Evolutionary conservation across 1,284 basidiomycete species (phyloP).

Genomic region (Leccinum olivaceoglutinosum): DNA sequence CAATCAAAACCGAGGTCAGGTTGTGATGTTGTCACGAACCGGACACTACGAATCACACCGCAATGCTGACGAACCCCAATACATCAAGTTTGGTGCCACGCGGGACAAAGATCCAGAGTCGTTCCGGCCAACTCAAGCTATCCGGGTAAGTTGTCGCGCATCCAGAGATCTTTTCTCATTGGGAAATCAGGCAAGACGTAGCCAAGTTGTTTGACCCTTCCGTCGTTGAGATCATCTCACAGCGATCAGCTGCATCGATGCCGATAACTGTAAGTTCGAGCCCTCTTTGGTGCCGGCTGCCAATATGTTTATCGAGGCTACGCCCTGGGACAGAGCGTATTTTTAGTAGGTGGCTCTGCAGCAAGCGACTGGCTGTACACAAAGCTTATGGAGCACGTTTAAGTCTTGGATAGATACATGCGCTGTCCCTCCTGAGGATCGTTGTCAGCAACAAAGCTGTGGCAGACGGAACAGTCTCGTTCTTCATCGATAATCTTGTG

Average conservation of each 20-base stretch:
- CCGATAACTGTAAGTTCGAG: constrained; percentile 27
- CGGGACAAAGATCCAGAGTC: constrained; percentile 38
- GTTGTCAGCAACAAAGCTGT: constrained; percentile 47
- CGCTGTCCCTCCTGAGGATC: neutral
- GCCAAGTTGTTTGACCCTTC: constrained; percentile 44
- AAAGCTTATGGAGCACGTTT: constrained; percentile 28
- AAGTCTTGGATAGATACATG: constrained; percentile 36
- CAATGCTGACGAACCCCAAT: constrained; percentile 32
- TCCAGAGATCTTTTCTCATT: neutral
- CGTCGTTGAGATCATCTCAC: constrained; percentile 35
- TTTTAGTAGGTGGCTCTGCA: constrained; percentile 43
- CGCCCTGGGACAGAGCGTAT: constrained; percentile 4
- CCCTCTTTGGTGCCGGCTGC: neutral
- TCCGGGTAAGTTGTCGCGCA: constrained; percentile 30
- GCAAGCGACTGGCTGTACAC: constrained; percentile 44
- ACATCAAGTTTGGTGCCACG: constrained; percentile 41
- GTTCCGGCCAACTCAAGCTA: constrained; percentile 40
- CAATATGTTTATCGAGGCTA: neutral
- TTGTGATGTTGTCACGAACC: constrained; percentile 16
- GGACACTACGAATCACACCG: constrained; percentile 3
- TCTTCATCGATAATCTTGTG: constrained; percentile 44
- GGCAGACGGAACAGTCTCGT: constrained; percentile 49
- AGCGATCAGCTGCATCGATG: constrained; percentile 23
- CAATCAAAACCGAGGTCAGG: constrained; percentile 16
- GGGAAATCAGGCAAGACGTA: constrained; percentile 30